phyloP scores from a whole-genome alignment of 306 rosid species.

The Cucurbita moschata region DNA sequence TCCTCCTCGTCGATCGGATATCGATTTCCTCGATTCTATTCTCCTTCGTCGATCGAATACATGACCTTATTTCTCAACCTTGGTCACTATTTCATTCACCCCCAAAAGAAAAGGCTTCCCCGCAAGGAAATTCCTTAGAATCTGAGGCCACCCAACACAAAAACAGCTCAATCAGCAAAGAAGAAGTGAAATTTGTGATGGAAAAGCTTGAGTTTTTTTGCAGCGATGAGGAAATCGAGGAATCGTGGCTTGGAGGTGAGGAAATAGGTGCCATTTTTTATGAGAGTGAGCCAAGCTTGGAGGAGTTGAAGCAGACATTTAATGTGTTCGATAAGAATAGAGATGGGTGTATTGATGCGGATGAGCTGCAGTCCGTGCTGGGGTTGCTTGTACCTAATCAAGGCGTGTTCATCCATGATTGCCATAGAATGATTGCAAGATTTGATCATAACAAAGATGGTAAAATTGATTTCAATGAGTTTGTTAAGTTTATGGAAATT shows the following conservation, averaged over 20 bases:
- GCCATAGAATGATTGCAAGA: constrained; percentile 52
- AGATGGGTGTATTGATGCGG: constrained; percentile 66
- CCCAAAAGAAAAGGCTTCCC: neutral
- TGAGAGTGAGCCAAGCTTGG: constrained; percentile 70
- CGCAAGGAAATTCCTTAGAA: constrained; percentile 1
- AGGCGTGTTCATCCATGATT: constrained; percentile 27
- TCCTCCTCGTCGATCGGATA: constrained; percentile 5
- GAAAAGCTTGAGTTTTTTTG: constrained; percentile 33
- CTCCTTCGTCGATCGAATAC: neutral
- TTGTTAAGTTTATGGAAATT: constrained; percentile 59
- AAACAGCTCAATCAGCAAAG: constrained; percentile 22
- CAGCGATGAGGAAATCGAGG: constrained; percentile 24
- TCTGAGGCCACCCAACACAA: constrained; percentile 8
- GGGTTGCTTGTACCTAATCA: constrained; percentile 39
- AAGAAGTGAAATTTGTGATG: constrained; percentile 46
- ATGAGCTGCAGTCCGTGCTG: constrained; percentile 57
- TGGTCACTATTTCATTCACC: constrained; percentile 14
- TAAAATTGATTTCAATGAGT: constrained; percentile 58
- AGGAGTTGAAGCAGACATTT: constrained; percentile 76
- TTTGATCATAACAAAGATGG: constrained; percentile 55
- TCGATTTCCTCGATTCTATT: neutral
- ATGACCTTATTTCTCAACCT: constrained; percentile 1
- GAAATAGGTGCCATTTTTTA: constrained; percentile 50
- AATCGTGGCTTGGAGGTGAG: constrained; percentile 12
- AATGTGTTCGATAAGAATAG: constrained; percentile 67